These are phyloP conservation scores for Trifolium repens DNA, from an alignment of 306 rosid species.

Conservation along the genomic window DNA sequence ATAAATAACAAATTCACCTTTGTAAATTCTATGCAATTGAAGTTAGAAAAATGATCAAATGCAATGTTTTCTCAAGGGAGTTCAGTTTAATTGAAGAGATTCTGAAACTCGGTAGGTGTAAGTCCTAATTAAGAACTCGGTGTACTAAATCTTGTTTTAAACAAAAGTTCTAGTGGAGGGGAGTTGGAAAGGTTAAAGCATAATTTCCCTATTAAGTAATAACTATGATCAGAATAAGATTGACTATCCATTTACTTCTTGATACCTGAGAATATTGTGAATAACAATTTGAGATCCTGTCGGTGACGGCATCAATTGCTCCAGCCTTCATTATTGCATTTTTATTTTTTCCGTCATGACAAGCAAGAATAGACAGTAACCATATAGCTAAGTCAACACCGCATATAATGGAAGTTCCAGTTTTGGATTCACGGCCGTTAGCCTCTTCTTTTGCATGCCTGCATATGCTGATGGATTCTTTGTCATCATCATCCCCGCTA, in stretches of 20 bases:
- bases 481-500: slow-evolving; percentile 47
- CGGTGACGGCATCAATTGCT: slow-evolving; percentile 86
- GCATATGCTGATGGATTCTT: slow-evolving; percentile 71
- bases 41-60: slow-evolving; percentile 22
- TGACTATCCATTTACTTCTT: slow-evolving; percentile 21
- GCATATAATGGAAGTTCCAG: slow-evolving; percentile 61
- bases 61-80: slow-evolving; percentile 22
- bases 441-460: slow-evolving; percentile 62
- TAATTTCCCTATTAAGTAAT: neutral
- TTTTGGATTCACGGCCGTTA: slow-evolving; percentile 51
- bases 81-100: neutral
- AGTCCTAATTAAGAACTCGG: slow-evolving; percentile 14
- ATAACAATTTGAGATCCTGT: slow-evolving; percentile 76
- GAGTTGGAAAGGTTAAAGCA: slow-evolving; percentile 11
- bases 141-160: slow-evolving; percentile 22
- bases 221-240: slow-evolving; percentile 34
- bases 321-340: slow-evolving; percentile 85
- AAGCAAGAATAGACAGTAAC: slow-evolving; percentile 86
- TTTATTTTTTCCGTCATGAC: slow-evolving; percentile 79
- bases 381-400: slow-evolving; percentile 83
- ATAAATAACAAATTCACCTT: slow-evolving; percentile 28
- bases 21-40: slow-evolving; percentile 19
- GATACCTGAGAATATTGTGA: slow-evolving; percentile 85
- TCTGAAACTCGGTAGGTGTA: slow-evolving; percentile 11
- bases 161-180: slow-evolving; percentile 24